Base-by-base conservation (phyloP, 2,329 filamentous ascomycete genomes). In the Xylaria sp. region DNA sequence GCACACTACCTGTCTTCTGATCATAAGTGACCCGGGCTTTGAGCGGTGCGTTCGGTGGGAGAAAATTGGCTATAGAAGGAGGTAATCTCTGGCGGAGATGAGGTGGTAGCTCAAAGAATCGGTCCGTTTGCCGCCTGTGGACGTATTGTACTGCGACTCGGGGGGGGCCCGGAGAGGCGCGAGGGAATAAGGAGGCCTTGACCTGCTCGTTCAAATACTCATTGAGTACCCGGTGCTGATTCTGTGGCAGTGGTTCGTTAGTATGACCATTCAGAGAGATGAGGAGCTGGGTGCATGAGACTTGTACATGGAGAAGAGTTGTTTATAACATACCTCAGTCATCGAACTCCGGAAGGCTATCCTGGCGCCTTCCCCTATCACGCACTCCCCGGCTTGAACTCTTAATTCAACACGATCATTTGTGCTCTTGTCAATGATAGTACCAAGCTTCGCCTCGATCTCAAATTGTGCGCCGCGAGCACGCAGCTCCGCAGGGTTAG, bases 361-460 rank as follows among this genome's bases (percentile, higher is more conserved):
- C 44, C 85, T 83, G 31, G 82, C 80, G 23, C 82, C 84, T 31
- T 87, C 83, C 47, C 81, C 80, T 19, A 96, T 76, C 6, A 96
- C 80, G 48, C 86, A 90, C 73, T 95, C 90, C 0, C 91, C 89
- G 21, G 83, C 76, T 29, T 59, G 65, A 4, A 95, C 82, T 5
- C 87, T 86, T 9, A 93, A 77, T 9, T 84, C 79, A 25, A 93
- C 79, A n/a, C 92, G 85, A 47, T 88, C 82, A 58, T 89, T 86
- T 6, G 87, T 90, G 63, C 89, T 85, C 72, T 87, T 87, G 74
- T 92, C 88, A 59, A 94, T 85, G 13, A 98, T 82, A 25, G 87
- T 89, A 17, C 95, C 95, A 48, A 98, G 81, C 76, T 98, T 98
- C 9, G 93, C 95, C 78, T 99, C 95, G 56, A 99, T 91, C 76